Percentiles rank a stretch among this genome's conserved stretches.
Evolutionary conservation across 148 eudicot species (phyloP).

Genomic region (Polygonum aviculare): DNA sequence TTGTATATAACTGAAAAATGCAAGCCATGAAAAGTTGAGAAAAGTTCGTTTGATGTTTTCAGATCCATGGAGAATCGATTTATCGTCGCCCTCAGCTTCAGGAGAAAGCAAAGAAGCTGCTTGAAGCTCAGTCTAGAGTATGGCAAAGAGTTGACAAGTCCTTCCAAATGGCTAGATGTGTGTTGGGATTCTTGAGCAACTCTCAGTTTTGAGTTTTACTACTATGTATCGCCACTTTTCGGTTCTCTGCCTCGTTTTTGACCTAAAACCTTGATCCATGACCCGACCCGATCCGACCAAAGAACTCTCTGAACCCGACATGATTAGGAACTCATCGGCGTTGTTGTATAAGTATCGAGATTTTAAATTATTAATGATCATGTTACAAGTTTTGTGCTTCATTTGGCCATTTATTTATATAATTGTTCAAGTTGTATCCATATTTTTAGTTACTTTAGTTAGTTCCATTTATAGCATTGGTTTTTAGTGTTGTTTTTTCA

Average conservation of each 20-base stretch:
- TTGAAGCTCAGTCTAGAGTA: slow-evolving; percentile 58
- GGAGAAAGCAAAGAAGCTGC: slow-evolving; percentile 64
- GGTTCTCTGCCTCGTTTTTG: neutral
- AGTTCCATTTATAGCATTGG: neutral
- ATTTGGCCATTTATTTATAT: no score
- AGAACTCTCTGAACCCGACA: neutral
- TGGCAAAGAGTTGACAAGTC: slow-evolving; percentile 80
- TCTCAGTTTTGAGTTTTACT: slow-evolving; percentile 56
- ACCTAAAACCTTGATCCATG: neutral
- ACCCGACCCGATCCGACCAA: neutral
- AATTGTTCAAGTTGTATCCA: neutral
- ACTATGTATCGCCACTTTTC: neutral
- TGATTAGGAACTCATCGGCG: neutral
- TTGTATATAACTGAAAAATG: no score
- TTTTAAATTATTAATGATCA: neutral
- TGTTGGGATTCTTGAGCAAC: slow-evolving; percentile 81
- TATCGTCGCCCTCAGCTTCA: slow-evolving; percentile 55
- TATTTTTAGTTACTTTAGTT: neutral
- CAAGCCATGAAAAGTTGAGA: no score
- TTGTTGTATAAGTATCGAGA: neutral
- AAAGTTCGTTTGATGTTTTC: slow-evolving; percentile 7
- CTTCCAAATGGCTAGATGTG: slow-evolving; percentile 85
- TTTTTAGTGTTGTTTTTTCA: no score
- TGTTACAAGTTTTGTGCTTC: neutral
- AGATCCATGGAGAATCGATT: slow-evolving; percentile 93